Base-by-base conservation (phyloP, 2,329 filamentous ascomycete species). In the Botryotinia globosa region DNA sequence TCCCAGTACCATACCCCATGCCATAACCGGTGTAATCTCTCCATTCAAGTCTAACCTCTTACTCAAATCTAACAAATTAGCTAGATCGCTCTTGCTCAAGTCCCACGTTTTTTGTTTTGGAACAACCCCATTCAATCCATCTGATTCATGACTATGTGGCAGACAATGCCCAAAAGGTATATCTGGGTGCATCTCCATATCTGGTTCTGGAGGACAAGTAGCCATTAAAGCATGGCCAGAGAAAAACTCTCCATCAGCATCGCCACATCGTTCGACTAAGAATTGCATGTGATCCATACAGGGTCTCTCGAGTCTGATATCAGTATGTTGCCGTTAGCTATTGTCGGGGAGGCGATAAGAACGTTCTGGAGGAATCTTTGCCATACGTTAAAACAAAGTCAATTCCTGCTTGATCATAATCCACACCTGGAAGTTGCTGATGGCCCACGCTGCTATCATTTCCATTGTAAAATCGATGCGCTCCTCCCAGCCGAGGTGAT, bases 181-280 rank as follows among this genome's bases (percentile, higher is more conserved):
- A 18, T 87, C 84, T 59, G 82, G 77, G 69, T 83, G 84, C 73
- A 87, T 79, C 71, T 87, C 85, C 69, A 83, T 79, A 73, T 76
- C 68, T 16, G 75, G 69, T 45, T 77, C 76, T 8, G 94, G 93
- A 64, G 95, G 94, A 80, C 93, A 97, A 25, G 92, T 92, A 25
- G 93, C 92, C 95, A 98, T 98, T 77, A 98, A 85, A 7, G 93
- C 94, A 82, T 99, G 96, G 58, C 95, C 96, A 76, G 92, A 95
- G 59, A 92, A 86, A 14, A 66, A 54, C 73, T 91, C 89, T 76
- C 87, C 87, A 75, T 91, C 91, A 70, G 87, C 84, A 72, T 89
- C 85, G 77, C 81, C 83, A 71, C 85, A 83, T 77, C 86, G 84
- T 78, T 89, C 90, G 77, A 94, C 85, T 74, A 97, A 86, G 83